Percentiles rank a stretch among this genome's conserved stretches.
Evolutionary conservation across 352 stramenopile species (phyloP).

Genomic region (Pythium grandisporangium): DNA sequence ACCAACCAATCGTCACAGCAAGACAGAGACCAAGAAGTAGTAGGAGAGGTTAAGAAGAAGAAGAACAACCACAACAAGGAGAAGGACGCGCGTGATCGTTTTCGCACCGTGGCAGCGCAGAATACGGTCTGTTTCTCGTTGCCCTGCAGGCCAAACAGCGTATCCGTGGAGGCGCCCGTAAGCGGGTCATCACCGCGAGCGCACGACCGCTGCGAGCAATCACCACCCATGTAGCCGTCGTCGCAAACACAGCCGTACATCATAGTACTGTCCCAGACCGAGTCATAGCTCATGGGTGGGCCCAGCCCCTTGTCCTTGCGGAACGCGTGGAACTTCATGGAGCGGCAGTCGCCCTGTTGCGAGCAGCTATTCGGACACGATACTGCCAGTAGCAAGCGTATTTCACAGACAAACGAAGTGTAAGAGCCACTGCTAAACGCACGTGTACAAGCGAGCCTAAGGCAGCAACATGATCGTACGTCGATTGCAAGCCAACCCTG

Average conservation of each 20-base stretch:
- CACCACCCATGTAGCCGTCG: conserved; percentile 67
- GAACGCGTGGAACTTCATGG: conserved; percentile 47
- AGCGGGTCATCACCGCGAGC: conserved; percentile 60
- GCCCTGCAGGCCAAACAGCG: conserved; percentile 61
- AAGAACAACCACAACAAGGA: too few species aligned
- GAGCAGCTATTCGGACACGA: conserved; percentile 54
- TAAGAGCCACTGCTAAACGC: too few species aligned
- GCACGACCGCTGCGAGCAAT: conserved; percentile 74
- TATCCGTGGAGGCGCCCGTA: conserved; percentile 48
- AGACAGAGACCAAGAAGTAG: background rate
- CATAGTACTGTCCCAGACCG: conserved; percentile 82
- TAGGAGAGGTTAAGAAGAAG: background rate
- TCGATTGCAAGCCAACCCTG: conserved; percentile 67
- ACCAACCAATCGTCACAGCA: background rate
- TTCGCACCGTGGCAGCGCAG: conserved; percentile 49
- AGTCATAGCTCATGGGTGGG: conserved; percentile 29
- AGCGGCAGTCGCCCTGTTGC: conserved; percentile 61
- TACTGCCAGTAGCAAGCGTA: too few species aligned
- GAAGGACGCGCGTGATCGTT: too few species aligned
- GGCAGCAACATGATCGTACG: conserved; percentile 21
- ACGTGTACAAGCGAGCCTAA: too few species aligned
- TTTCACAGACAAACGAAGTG: too few species aligned
- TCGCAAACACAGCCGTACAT: conserved; percentile 88
- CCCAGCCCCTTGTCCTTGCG: conserved; percentile 55
- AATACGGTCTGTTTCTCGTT: conserved; percentile 76